Evolutionary conservation across 164 flowering plant genomes (phyloP).

Genomic region (Aristolochia fimbriata): DNA sequence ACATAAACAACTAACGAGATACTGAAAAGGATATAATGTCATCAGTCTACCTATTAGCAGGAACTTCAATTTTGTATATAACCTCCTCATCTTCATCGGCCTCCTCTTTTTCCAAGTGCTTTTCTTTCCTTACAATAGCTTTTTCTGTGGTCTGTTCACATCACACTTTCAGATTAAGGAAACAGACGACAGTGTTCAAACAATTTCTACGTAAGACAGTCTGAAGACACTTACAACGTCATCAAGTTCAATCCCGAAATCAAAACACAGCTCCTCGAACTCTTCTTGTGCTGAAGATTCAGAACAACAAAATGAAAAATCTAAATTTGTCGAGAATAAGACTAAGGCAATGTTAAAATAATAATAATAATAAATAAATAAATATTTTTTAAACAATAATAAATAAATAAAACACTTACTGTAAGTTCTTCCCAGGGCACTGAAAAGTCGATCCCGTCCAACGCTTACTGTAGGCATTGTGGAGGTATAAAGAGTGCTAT

Average conservation of each 20-base stretch:
- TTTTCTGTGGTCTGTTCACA: slow-evolving; percentile 72
- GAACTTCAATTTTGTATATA: slow-evolving; percentile 89
- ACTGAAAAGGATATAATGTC: background rate
- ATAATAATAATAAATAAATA: background rate
- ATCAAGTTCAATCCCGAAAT: slow-evolving; percentile 90
- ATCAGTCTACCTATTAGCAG: slow-evolving; percentile 63
- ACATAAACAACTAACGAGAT: background rate
- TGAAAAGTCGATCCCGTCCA: slow-evolving; percentile 73
- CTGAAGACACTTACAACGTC: slow-evolving; percentile 55
- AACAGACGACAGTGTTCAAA: background rate
- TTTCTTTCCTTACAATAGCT: slow-evolving; percentile 80
- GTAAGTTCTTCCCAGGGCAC: slow-evolving; percentile 63
- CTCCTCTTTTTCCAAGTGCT: slow-evolving; percentile 63
- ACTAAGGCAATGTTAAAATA: background rate
- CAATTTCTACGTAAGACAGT: background rate
- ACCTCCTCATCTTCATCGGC: slow-evolving; percentile 59
- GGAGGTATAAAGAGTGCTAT: background rate
- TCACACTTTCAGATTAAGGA: background rate
- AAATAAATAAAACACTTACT: slow-evolving; percentile 18
- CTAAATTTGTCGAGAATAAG: background rate
- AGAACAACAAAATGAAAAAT: background rate
- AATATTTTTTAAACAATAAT: background rate
- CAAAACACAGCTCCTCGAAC: slow-evolving; percentile 79
- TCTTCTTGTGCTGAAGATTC: slow-evolving; percentile 58
- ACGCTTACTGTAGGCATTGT: slow-evolving; percentile 90